Base-by-base conservation (phyloP, 1,284 basidiomycete genomes). In the Ceratobasidium theobromae region DNA sequence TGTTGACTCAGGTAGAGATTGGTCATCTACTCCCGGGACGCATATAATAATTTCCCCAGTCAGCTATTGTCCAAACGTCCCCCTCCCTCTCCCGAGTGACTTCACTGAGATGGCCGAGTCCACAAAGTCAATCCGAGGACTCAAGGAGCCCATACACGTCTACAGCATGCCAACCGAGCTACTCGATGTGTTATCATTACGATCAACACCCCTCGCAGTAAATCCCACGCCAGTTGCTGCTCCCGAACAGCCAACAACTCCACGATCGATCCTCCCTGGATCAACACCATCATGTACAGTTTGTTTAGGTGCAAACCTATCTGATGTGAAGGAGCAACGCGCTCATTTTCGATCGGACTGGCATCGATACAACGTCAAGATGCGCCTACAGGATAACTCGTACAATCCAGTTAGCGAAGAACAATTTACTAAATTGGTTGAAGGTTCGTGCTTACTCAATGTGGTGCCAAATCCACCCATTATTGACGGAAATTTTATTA, bases 281-380 rank as follows among this genome's bases (percentile, higher is more conserved):
- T 33, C 51, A 14, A 54, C 60, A 1, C 55, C 65, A 14, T 57
- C 67, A 1, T 96, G 93, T 75, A 90, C 86, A 68, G 80, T 93
- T 62, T 96, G 93, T 72, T 81, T 86, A 4, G 87, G 86, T 1
- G 81, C 83, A 1, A 73, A 78, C 0, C 98, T 98, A 69, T 72
- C 80, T 11, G 86, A 88, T 62, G 84, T 96, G 1, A 85, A 91
- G 30, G 89, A 91, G 62, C 94, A 98, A 74, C 83, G 95, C 51
- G 76, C 80, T 0, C 96, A 99, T 76, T 98, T 93, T 75, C 87
- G 89, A 72, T 93, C 92, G 28, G 95, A 98, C 76, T 98, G 96
- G 96, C 96, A 99, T 81, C 84, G 95, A 60, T 98, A 97, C 78
- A 99, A 99, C 74, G 91, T 95, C 69, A 97, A 96, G 77, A 82